These are phyloP conservation scores for Yamadazyma mexicana DNA, from an alignment of 1,139 yeast species.

Conservation along the genomic window DNA sequence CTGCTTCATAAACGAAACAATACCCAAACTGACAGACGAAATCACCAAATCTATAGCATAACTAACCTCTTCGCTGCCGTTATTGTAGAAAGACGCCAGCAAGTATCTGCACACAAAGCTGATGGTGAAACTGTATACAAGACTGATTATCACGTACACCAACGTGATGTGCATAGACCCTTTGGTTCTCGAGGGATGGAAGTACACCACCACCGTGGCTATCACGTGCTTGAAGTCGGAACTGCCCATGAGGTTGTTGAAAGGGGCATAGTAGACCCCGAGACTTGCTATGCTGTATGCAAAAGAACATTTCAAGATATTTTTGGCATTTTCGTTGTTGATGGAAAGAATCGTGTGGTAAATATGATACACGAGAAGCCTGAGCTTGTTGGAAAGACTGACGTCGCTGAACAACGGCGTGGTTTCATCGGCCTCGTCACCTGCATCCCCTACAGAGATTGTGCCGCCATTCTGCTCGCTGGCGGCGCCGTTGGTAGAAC, in stretches of 20 bases:
- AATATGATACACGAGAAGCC: conserved; percentile 6
- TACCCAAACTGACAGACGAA: conserved; percentile 59
- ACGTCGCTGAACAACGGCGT: not conserved
- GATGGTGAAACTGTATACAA: conserved; percentile 56
- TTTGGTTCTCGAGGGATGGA: conserved; percentile 77
- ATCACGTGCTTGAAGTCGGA: conserved; percentile 80
- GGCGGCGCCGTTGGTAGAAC: too few species aligned
- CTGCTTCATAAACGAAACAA: conserved; percentile 70
- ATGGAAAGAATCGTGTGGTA: conserved; percentile 9
- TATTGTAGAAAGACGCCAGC: conserved; percentile 46
- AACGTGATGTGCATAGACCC: conserved; percentile 82
- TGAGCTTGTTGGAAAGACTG: conserved; percentile 8
- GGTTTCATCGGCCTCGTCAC: not conserved
- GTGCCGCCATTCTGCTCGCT: too few species aligned
- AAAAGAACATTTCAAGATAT: conserved; percentile 63
- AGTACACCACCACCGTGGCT: conserved; percentile 82
- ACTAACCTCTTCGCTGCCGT: conserved; percentile 53
- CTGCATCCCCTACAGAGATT: too few species aligned
- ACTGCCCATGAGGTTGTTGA: conserved; percentile 57
- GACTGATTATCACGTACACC: conserved; percentile 56
- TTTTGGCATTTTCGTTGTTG: conserved; percentile 21
- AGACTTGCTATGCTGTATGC: conserved; percentile 74
- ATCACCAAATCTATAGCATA: conserved; percentile 56
- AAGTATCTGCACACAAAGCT: conserved; percentile 56
- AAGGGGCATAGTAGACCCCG: conserved; percentile 66